A percentile compares a stretch with the other conserved stretches of the same genome.
Conservation (phyloP, 768 basidiomycete species). For the Phylloporus arenicola region DNA sequence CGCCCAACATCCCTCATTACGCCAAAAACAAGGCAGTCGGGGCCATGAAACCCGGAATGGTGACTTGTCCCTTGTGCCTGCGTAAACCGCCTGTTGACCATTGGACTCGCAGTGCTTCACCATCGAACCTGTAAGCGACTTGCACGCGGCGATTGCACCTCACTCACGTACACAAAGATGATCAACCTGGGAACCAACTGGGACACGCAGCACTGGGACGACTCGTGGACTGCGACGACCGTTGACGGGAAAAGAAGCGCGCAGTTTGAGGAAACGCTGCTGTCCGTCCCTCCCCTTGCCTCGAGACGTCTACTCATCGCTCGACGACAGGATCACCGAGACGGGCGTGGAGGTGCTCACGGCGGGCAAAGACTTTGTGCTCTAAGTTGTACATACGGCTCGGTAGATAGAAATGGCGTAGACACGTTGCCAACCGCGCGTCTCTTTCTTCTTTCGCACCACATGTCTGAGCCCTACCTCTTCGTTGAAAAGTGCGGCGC, state of each 20-base stretch:
- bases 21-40: conserved; percentile 92
- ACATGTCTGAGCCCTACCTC: conserved; percentile 34
- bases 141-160: neutral
- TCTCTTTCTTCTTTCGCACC: conserved; percentile 25
- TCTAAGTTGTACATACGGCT: no score
- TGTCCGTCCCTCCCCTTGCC: conserved; percentile 52
- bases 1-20: conserved; percentile 91
- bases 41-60: conserved; percentile 92
- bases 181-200: conserved; percentile 81
- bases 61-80: conserved; percentile 32
- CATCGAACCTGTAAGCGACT: conserved; percentile 63
- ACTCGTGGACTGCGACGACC: conserved; percentile 96
- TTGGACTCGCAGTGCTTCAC: conserved; percentile 51
- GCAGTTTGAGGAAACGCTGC: conserved; percentile 94
- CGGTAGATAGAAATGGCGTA: conserved; percentile 26
- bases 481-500: conserved; percentile 40
- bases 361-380: conserved; percentile 36
- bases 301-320: conserved; percentile 13
- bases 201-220: conserved; percentile 82
- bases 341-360: conserved; percentile 87
- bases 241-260: conserved; percentile 86
- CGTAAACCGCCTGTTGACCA: conserved; percentile 2
- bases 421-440: conserved; percentile 24
- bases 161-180: conserved; percentile 55
- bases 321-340: conserved; percentile 70